Conservation (phyloP, 768 basidiomycete species). For the Epithele typhae region DNA sequence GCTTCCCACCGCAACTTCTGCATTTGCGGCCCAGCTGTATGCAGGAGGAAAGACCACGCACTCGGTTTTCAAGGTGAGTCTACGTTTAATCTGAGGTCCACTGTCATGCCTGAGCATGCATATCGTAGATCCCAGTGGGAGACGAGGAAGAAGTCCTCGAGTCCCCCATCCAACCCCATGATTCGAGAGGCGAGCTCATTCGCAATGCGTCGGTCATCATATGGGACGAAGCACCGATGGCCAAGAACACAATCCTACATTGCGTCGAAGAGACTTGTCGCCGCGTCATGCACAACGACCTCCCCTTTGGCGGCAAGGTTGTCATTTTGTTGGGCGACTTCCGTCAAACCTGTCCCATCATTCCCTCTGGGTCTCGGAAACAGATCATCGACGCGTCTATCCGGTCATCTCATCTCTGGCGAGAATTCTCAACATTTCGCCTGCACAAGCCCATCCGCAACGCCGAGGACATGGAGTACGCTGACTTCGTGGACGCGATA, state of each 20-base stretch:
- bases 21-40: slow-evolving; percentile 37
- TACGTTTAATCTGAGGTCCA: too few relatives aligned
- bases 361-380: slow-evolving; percentile 24
- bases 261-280: slow-evolving; percentile 33
- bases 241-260: slow-evolving; percentile 28
- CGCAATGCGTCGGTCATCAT: slow-evolving; percentile 26
- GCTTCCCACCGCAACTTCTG: slow-evolving; percentile 34
- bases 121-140: slow-evolving; percentile 28
- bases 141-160: slow-evolving; percentile 28
- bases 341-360: slow-evolving; percentile 37
- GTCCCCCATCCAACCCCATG: slow-evolving; percentile 27
- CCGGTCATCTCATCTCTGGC: slow-evolving; percentile 32
- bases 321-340: slow-evolving; percentile 37
- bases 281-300: slow-evolving; percentile 23
- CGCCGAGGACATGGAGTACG: slow-evolving; percentile 32
- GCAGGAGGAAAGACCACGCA: slow-evolving; percentile 34
- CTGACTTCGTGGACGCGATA: slow-evolving; percentile 34
- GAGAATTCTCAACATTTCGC: slow-evolving; percentile 20
- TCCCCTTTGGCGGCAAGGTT: slow-evolving; percentile 35
- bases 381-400: slow-evolving; percentile 34
- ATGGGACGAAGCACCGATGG: slow-evolving; percentile 43
- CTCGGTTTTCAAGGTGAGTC: slow-evolving; percentile 33
- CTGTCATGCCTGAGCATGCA: background rate
- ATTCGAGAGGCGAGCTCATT: slow-evolving; percentile 31
- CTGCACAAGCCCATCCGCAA: slow-evolving; percentile 33